Evolutionary conservation across 2,329 filamentous ascomycete genomes (phyloP).

Genomic region (Plectosphaerella cucumerina): DNA sequence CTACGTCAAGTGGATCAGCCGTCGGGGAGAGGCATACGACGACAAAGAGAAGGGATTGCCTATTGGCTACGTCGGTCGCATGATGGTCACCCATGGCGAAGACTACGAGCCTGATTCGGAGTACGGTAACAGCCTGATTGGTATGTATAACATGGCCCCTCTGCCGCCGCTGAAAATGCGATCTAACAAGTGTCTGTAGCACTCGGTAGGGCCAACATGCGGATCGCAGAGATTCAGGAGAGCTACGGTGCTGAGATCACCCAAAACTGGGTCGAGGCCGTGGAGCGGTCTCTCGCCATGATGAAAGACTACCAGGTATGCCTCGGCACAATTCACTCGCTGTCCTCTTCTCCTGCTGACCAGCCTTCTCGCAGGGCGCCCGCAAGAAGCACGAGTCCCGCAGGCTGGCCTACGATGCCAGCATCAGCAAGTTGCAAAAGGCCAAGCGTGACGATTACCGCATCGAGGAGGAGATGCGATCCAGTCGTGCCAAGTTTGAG

Average conservation of each 20-base stretch:
- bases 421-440: constrained; percentile 86
- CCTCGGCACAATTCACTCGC: constrained; percentile 1
- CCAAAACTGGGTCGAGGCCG: constrained; percentile 81
- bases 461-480: constrained; percentile 85
- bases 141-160: constrained; percentile 35
- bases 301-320: constrained; percentile 96
- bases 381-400: constrained; percentile 93
- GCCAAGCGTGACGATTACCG: constrained; percentile 91
- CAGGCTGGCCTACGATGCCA: constrained; percentile 86
- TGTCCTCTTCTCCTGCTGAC: neutral
- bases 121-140: constrained; percentile 79
- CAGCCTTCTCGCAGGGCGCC: constrained; percentile 47
- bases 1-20: constrained; percentile 85
- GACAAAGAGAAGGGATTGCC: constrained; percentile 86
- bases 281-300: constrained; percentile 84
- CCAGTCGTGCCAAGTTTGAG: constrained; percentile 93
- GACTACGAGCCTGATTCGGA: constrained; percentile 90
- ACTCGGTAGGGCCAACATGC: constrained; percentile 83
- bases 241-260: constrained; percentile 74
- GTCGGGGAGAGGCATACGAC: constrained; percentile 72
- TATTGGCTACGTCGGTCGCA: constrained; percentile 72
- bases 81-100: constrained; percentile 85
- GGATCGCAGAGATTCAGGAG: constrained; percentile 81
- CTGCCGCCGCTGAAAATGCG: neutral
- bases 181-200: constrained; percentile 34